Base-by-base conservation (phyloP, 2,329 filamentous ascomycete genomes). In the Bipolaris sorokiniana region DNA sequence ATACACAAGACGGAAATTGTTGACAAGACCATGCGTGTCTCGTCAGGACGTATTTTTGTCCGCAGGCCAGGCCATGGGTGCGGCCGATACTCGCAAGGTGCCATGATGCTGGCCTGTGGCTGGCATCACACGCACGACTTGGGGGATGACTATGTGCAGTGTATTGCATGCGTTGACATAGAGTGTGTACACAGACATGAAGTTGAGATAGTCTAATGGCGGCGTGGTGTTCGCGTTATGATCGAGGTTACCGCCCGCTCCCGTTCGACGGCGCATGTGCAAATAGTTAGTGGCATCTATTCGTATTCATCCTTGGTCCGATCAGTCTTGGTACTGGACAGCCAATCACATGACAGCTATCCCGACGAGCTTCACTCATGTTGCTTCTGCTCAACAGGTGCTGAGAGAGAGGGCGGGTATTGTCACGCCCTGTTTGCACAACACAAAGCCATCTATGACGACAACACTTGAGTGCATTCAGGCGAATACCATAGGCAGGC, bases 231-330 rank as follows among this genome's bases (percentile, higher is more conserved):
- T 59, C 61, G 51, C 59, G 55, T 48, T 61, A 58, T 62, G 64
- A 68, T 66, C 59, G 61, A 67, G 58, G 64, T 57, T 65, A 53
- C 56, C 59, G 67, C 69, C 69, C 68, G 71, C 62, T 68, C 69
- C 71, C 69, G 66, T 61, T 67, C 59, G 64, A 71, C 63, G 68
- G 66, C 66, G 66, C 58, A 61, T 55, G 54, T 58, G 52, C 58
- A 65, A 65, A 64, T 57, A 42, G 55, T 55, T 72, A 73, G 67
- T 61, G 66, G 61, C 63, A 67, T 53, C 61, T 63, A 44, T 42
- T 63, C 54, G 51, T 61, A 59, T 55, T 56, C 41, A 72, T 67
- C 69, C 69, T 68, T 63, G 68, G 59, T 68, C 69, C 48, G 69
- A 71, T 72, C 68, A 65, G 40, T 59, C 65, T 61, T 62, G 54